These are phyloP conservation scores for Austroboletus eburneus DNA, from an alignment of 768 basidiomycete genomes.

Conservation along the genomic window DNA sequence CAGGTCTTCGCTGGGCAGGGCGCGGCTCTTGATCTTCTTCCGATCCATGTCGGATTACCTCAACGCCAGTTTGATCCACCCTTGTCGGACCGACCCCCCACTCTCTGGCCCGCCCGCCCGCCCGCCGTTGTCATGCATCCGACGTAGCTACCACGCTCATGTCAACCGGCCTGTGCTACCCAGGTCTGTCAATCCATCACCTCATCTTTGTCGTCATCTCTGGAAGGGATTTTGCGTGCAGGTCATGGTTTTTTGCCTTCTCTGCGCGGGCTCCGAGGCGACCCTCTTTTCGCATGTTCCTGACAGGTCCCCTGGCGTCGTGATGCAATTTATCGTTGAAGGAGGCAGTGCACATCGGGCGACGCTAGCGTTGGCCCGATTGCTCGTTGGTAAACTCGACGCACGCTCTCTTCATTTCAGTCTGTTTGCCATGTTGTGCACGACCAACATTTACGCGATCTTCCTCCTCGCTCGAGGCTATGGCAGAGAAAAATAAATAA, in stretches of 20 bases:
- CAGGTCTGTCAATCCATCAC: slow-evolving; percentile 17
- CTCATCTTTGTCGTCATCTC: slow-evolving; percentile 20
- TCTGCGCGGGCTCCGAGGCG: slow-evolving; percentile 33
- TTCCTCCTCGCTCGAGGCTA: not conserved
- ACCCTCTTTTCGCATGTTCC: slow-evolving; percentile 20
- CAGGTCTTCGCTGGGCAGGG: slow-evolving; percentile 5
- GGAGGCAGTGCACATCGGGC: slow-evolving; percentile 18
- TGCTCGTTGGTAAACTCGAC: not conserved
- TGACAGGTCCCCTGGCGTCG: slow-evolving; percentile 20
- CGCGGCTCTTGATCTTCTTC: not conserved
- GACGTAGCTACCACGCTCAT: slow-evolving; percentile 10
- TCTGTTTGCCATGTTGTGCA: too few species aligned
- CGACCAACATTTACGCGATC: too few species aligned
- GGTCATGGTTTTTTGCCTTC: slow-evolving; percentile 5
- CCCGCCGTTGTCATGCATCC: slow-evolving; percentile 10
- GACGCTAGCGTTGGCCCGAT: not conserved
- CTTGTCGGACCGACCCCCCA: not conserved
- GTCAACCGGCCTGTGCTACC: slow-evolving; percentile 10
- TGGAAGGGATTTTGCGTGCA: not conserved
- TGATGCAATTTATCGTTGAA: slow-evolving; percentile 22
- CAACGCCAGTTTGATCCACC: slow-evolving; percentile 3
- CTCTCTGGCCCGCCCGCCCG: not conserved
- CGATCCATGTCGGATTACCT: slow-evolving; percentile 4
- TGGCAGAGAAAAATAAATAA: not conserved
- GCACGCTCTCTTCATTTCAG: not conserved